phyloP scores from a whole-genome alignment of 495 filamentous ascomycete species.

The Penicillium lagena region DNA sequence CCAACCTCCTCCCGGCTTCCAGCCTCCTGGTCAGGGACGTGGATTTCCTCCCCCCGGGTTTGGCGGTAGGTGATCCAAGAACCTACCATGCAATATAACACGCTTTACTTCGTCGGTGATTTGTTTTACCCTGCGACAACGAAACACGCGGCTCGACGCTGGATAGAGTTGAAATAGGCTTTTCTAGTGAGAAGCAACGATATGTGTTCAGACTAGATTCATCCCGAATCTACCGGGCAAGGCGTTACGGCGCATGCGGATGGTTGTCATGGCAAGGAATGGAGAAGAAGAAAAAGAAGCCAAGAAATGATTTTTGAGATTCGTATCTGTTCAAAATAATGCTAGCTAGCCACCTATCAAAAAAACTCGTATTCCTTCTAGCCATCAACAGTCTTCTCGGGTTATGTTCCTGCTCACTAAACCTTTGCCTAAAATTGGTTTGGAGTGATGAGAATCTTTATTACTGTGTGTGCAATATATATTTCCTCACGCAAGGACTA shows the following conservation, averaged over 20 bases:
- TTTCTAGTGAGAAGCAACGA: constrained; percentile 5
- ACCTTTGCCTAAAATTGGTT: too few relatives aligned
- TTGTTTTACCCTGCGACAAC: constrained; percentile 9
- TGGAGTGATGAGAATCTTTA: too few relatives aligned
- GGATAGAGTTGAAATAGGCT: constrained; percentile 1
- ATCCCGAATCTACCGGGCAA: constrained; percentile 32
- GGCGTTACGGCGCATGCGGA: constrained; percentile 46
- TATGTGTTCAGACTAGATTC: constrained; percentile 13
- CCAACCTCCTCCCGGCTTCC: constrained; percentile 67
- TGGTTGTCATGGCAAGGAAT: constrained; percentile 27
- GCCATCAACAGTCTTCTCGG: too few relatives aligned
- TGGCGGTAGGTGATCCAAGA: constrained; percentile 55
- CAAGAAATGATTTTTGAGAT: constrained; percentile 18
- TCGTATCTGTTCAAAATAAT: constrained; percentile 29
- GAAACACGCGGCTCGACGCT: constrained; percentile 3
- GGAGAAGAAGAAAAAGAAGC: constrained; percentile 19
- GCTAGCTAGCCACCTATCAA: constrained; percentile 12
- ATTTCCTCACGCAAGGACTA: too few relatives aligned
- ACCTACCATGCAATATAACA: constrained; percentile 13
- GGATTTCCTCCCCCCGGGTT: constrained; percentile 76
- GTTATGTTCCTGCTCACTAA: too few relatives aligned
- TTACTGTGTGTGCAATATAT: too few relatives aligned
- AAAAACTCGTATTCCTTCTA: too few relatives aligned
- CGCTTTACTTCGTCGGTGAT: constrained; percentile 13
- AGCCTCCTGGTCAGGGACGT: constrained; percentile 55